Evolutionary conservation across 2,329 filamentous ascomycete species (phyloP), one percentile per base, ranked within the genome.

Genomic region (Arthrobotrys conoides): DNA sequence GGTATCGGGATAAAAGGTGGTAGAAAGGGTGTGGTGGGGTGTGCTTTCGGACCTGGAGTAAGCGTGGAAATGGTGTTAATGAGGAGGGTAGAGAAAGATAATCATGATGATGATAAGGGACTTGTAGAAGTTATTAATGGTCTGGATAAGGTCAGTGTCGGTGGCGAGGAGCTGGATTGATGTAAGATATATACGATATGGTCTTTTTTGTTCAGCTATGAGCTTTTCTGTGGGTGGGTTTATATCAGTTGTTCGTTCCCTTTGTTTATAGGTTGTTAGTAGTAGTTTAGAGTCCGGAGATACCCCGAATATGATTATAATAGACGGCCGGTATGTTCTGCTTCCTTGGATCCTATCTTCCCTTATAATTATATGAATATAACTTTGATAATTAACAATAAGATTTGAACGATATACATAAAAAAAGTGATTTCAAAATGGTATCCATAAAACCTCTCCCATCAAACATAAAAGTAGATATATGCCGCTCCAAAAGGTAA

Each of bases 41-140:
- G 90, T 80, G 91, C 90, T 1, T 93, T 93, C 82, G 91, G 91
- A 0, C 91, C 91, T 0, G 91, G 91, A 0, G 89, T 93, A 80
- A 84, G 88, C 4, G 87, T 92, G 33, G 91, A 92, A 84, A 91
- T 91, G 88, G 90, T 89, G 82, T 86, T 92, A 84, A 83, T 92
- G 81, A 90, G 87, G 84, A 85, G 89, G 49, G 85, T 77, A 18
- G 24, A 65, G 5, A 14, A 46, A 14, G 24, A n/a, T 51, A 6
- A n/a, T 1, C 12, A 16, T 22, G 27, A 24, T 20, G 18, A 24
- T 30, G 41, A 24, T 20, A 18, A 33, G 22, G 72, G 61, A 3
- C 18, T 76, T 22, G 66, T 33, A 3, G 66, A 61, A 18, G 49
- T 67, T 63, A 61, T 41, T 1, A 66, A 71, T 24, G 72, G 72